phyloP scores from a whole-genome alignment of 192 early-diverging fungal species.

The Rhizoclosmatium globosum region DNA sequence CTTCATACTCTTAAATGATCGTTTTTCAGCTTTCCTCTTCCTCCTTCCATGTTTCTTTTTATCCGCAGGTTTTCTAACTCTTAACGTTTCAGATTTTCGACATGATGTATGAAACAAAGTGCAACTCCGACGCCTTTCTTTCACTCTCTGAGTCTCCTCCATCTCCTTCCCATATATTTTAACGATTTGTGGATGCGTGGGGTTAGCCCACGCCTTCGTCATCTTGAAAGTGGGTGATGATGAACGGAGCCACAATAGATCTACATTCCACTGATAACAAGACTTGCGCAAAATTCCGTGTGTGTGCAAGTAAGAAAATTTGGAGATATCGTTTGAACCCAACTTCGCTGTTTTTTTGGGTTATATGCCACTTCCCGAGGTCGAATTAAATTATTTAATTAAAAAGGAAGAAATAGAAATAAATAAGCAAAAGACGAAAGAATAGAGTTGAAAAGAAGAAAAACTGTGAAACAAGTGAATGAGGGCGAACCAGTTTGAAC shows the following conservation, averaged over 20 bases:
- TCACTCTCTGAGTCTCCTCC: not conserved
- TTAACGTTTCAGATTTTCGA: not conserved
- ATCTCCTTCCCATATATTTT: not conserved
- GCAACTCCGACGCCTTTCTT: too few relatives aligned
- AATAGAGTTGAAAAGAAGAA: too few relatives aligned
- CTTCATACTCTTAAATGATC: not conserved
- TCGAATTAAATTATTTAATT: not conserved
- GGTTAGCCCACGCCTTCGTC: not conserved
- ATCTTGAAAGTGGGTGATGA: not conserved
- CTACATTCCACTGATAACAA: not conserved
- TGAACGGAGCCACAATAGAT: conserved; percentile 1
- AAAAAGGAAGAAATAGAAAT: not conserved
- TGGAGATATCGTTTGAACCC: not conserved
- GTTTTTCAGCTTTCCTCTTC: not conserved
- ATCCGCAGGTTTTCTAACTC: not conserved
- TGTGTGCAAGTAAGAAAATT: not conserved
- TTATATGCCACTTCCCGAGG: too few relatives aligned
- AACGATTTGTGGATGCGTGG: not conserved
- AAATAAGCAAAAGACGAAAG: not conserved
- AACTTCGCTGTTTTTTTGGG: too few relatives aligned
- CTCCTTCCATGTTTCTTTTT: not conserved
- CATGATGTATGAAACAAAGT: too few relatives aligned
- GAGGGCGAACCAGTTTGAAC: too few relatives aligned
- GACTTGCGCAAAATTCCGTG: not conserved
- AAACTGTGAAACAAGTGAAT: too few relatives aligned